Conservation (phyloP, 768 basidiomycete species). For the Serendipita sp. region DNA sequence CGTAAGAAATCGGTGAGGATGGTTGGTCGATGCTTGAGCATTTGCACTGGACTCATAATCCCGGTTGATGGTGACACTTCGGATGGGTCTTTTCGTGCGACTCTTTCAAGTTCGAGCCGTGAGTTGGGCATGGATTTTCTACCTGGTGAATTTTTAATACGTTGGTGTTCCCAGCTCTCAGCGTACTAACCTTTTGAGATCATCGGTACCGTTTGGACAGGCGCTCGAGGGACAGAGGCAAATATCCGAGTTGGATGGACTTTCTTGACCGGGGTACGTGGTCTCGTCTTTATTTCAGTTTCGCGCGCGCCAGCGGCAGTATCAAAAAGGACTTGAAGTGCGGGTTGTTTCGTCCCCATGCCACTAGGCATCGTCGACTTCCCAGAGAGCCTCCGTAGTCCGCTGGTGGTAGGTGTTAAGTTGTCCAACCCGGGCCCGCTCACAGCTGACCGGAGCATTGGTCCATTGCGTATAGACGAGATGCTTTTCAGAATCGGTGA, state of each 20-base stretch:
- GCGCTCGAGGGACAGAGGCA: background rate
- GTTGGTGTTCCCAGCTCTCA: background rate
- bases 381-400: background rate
- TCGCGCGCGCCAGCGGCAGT: background rate
- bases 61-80: background rate
- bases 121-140: background rate
- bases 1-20: background rate
- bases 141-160: background rate
- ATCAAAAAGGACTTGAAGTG: constrained; percentile 1
- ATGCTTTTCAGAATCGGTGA: background rate
- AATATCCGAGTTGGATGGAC: background rate
- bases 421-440: background rate
- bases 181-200: background rate
- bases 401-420: background rate
- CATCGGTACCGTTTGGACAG: background rate
- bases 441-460: background rate
- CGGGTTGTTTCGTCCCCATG: background rate
- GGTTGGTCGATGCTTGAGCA: background rate
- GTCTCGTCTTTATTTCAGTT: background rate
- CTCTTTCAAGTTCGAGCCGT: background rate
- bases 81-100: background rate
- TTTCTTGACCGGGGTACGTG: background rate
- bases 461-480: background rate
- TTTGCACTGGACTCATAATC: background rate
- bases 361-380: background rate